phyloP scores from a whole-genome alignment of 306 rosid species.

The Sphenostylis stenocarpa region DNA sequence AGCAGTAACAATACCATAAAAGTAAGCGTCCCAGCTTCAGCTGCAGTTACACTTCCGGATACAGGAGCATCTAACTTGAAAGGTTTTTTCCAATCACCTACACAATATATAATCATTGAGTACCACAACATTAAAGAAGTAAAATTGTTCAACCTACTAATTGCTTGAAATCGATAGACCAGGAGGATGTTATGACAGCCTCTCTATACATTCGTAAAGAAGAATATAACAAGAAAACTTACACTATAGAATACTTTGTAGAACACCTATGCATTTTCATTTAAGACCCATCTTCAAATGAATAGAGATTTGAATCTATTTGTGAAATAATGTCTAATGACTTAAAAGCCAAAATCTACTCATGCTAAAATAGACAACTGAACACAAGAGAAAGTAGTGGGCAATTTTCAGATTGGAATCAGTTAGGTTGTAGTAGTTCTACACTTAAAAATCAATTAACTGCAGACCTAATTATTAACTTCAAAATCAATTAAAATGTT shows the following conservation, averaged over 20 bases:
- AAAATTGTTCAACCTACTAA: conserved; percentile 6
- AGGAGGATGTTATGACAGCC: neutral
- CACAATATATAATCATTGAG: conserved; percentile 12
- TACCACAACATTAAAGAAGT: neutral
- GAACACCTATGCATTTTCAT: neutral
- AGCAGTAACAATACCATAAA: conserved; percentile 68
- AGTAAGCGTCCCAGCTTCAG: conserved; percentile 90
- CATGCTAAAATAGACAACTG: neutral
- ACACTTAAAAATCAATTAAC: neutral
- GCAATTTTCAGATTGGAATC: conserved; percentile 10
- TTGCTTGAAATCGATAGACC: conserved; percentile 5
- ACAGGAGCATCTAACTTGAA: conserved; percentile 93
- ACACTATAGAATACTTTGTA: too few relatives aligned
- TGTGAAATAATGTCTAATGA: neutral
- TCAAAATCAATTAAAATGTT: neutral
- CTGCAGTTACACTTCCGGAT: conserved; percentile 93
- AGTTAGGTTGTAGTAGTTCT: neutral
- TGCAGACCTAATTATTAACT: neutral
- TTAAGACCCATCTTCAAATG: neutral
- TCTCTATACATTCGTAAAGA: neutral
- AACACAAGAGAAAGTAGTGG: neutral
- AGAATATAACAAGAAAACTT: neutral
- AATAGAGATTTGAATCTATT: neutral
- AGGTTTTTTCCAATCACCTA: conserved; percentile 60
- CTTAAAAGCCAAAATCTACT: too few relatives aligned